Conservation (phyloP, 2,329 filamentous ascomycete genomes). For the Ophiocordyceps unilateralis region DNA sequence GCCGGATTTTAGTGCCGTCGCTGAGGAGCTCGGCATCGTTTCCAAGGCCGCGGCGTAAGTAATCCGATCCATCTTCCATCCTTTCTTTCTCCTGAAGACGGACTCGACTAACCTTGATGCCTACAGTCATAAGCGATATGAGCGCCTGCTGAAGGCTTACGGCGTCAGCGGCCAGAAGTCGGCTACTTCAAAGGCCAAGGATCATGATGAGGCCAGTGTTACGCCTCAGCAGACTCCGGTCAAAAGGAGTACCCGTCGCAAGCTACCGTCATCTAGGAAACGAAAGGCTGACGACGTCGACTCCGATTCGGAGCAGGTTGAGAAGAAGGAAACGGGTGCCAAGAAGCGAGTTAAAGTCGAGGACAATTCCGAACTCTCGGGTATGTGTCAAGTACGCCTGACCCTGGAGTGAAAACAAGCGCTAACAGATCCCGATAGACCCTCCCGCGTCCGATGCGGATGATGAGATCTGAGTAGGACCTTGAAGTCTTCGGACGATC, state of each 20-base stretch:
- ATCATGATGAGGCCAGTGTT: constrained; percentile 1
- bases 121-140: constrained; percentile 47
- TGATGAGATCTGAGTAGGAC: too few relatives aligned
- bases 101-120: not conserved
- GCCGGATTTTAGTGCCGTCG: constrained; percentile 51
- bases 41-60: constrained; percentile 55
- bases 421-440: too few relatives aligned
- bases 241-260: constrained; percentile 6
- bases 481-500: too few relatives aligned
- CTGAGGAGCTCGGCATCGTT: constrained; percentile 43
- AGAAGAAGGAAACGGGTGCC: not conserved
- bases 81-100: not conserved
- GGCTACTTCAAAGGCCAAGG: constrained; percentile 2
- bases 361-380: constrained; percentile 10
- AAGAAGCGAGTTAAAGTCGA: constrained; percentile 13
- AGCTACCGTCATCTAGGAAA: not conserved
- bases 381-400: constrained; percentile 4
- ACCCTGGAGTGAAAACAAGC: too few relatives aligned
- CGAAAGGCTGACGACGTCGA: constrained; percentile 7
- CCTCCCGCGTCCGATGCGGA: too few relatives aligned
- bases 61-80: not conserved
- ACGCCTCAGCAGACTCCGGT: constrained; percentile 5
- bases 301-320: not conserved
- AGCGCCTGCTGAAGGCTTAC: constrained; percentile 45
- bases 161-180: constrained; percentile 19